Conservation (phyloP, 2,329 filamentous ascomycete species). For the Pseudogymnoascus sp. region DNA sequence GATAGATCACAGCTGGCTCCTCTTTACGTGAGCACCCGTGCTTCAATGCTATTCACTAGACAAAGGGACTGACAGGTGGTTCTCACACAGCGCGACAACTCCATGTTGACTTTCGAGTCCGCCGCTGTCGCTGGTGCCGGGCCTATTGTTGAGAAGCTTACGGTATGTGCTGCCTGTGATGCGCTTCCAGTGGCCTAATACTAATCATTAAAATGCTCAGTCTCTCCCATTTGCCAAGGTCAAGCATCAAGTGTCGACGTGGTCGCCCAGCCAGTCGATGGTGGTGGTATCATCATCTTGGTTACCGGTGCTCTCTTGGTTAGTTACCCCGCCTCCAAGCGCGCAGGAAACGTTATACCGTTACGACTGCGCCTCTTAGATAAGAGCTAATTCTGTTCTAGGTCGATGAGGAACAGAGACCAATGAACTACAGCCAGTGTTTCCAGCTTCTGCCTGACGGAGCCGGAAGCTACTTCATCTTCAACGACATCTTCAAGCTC, state of each 20-base stretch:
- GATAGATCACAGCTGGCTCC: conserved; percentile 57
- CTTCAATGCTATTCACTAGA: not conserved
- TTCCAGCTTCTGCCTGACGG: conserved; percentile 76
- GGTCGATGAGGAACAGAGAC: conserved; percentile 79
- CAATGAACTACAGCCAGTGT: conserved; percentile 84
- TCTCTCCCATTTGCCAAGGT: conserved; percentile 75
- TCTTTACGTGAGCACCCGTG: conserved; percentile 69
- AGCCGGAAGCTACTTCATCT: conserved; percentile 70
- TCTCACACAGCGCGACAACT: conserved; percentile 60
- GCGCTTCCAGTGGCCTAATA: not conserved
- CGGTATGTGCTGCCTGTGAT: conserved; percentile 44
- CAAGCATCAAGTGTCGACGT: conserved; percentile 69
- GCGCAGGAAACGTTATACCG: not conserved
- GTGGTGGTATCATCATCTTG: conserved; percentile 69
- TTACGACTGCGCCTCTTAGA: conserved; percentile 4
- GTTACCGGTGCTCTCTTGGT: conserved; percentile 84
- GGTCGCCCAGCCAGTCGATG: conserved; percentile 72
- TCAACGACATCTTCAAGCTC: conserved; percentile 93
- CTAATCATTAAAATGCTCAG: conserved; percentile 38
- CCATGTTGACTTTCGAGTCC: conserved; percentile 92
- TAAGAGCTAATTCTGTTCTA: conserved; percentile 34
- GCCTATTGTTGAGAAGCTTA: conserved; percentile 73
- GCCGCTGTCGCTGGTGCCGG: conserved; percentile 55
- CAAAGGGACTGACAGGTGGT: not conserved
- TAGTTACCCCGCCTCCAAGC: conserved; percentile 32